Base-by-base conservation (phyloP, 2,329 filamentous ascomycete species). In the Scortechinia acanthostroma region DNA sequence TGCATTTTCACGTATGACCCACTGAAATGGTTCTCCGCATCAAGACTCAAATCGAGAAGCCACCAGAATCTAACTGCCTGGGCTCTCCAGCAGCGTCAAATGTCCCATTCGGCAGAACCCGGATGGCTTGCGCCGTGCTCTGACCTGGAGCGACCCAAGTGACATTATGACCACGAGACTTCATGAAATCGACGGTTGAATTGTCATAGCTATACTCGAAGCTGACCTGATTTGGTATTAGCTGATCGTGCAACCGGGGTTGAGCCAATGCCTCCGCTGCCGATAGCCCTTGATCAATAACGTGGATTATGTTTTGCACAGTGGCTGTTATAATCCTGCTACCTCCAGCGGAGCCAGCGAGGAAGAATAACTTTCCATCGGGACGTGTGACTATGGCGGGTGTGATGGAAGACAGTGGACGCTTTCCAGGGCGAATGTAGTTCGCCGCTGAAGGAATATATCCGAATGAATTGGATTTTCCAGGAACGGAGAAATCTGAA, bases 281-380 rank as follows among this genome's bases (percentile, higher is more conserved):
- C 0, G 70, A 74, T 56, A 80, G 63, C 14, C 56, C 55, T 42
- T 73, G 68, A 49, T 86, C 82, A 2, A 87, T 64, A 1, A 79
- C 69, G 52, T 84, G 70, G 54, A 81, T 74, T 6, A 86, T 62
- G 46, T 77, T 82, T 55, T 85, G 80, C n/a, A 84, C 68, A 0
- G 77, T 80, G 2, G 79, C 64, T 0, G 82, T 86, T 54, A 84
- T 83, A 58, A 86, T 87, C 14, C 78, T 68, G 23, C 73, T 79
- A 1, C 82, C 83, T 15, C 83, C 83, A 0, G 82, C 81, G 0
- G 80, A 74, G 20, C 80, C 80, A 4, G 78, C 70, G 35, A 78
- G 63, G 48, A 83, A 70, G 53, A 80, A 83, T 1, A 86, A 64
- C 1, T 64, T 69, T 2, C 77, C 72, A 51, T 83, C 50, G 3